Evolutionary conservation across 352 stramenopile genomes (phyloP).

Genomic region (Pythium apleroticum): DNA sequence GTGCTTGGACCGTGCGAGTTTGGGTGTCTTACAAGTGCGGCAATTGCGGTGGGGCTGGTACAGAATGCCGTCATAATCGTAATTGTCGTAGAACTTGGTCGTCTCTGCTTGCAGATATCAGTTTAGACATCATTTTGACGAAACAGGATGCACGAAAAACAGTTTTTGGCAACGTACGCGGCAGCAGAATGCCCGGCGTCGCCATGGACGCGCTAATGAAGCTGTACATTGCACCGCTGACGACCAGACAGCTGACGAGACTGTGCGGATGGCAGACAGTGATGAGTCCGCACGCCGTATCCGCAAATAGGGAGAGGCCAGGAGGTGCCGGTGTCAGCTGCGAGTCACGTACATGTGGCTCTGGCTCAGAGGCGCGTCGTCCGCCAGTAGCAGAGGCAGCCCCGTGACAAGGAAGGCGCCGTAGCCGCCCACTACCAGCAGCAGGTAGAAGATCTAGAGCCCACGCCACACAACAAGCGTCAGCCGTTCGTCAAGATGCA

Average conservation of each 20-base stretch:
- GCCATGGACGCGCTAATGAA: conserved; percentile 52
- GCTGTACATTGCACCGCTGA: conserved; percentile 45
- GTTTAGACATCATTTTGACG: neutral
- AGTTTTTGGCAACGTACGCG: conserved; percentile 31
- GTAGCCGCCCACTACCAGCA: conserved; percentile 59
- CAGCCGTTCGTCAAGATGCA: neutral
- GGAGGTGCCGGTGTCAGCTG: neutral
- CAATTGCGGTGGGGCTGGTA: conserved; percentile 38
- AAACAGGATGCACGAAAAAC: neutral
- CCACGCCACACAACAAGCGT: conserved; percentile 8
- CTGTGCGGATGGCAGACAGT: conserved; percentile 10
- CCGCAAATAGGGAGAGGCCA: conserved; percentile 5
- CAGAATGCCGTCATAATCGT: conserved; percentile 47
- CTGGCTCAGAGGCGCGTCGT: conserved; percentile 36
- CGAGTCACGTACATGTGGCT: conserved; percentile 38
- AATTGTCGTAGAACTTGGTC: conserved; percentile 53
- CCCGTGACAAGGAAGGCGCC: conserved; percentile 49
- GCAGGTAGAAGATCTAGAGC: conserved; percentile 54
- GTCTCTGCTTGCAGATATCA: conserved; percentile 31
- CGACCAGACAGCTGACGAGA: conserved; percentile 37
- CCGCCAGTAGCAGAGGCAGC: conserved; percentile 41
- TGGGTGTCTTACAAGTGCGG: conserved; percentile 47
- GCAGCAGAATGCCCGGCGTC: conserved; percentile 40
- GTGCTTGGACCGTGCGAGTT: conserved; percentile 70
- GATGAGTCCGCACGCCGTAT: neutral